Conservation (phyloP, 2,329 filamentous ascomycete species). For the Myriosclerotinia duriaeana region DNA sequence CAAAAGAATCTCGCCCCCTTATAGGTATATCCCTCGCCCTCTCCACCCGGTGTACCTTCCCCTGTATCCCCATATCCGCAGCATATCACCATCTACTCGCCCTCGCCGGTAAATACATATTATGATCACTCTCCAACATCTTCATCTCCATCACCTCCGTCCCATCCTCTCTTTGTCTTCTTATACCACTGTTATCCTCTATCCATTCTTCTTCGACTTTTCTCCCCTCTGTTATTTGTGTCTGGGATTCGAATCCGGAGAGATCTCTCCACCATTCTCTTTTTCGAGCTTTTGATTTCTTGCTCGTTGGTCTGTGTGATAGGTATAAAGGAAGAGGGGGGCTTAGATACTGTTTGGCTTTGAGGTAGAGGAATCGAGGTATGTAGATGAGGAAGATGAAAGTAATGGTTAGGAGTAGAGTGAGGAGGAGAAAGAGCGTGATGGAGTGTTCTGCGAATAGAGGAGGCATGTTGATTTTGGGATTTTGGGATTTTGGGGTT, state of each 20-base stretch:
- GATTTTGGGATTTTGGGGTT: too few relatives aligned
- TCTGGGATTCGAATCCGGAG: not conserved
- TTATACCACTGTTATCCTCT: not conserved
- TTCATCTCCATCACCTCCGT: too few relatives aligned
- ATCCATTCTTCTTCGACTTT: not conserved
- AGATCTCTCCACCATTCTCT: not conserved
- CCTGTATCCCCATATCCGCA: not conserved
- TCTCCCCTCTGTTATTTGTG: too few relatives aligned
- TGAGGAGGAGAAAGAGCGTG: not conserved
- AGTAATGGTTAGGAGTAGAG: not conserved
- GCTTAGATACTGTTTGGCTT: too few relatives aligned
- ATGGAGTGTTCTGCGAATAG: too few relatives aligned
- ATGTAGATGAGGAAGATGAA: not conserved
- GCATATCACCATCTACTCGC: not conserved
- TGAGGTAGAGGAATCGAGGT: not conserved
- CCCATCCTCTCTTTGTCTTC: fast-evolving
- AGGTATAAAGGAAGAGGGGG: not conserved
- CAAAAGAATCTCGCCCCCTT: too few relatives aligned
- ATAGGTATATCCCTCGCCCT: not conserved
- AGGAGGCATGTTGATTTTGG: not conserved
- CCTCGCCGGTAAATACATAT: not conserved
- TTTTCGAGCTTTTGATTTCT: not conserved
- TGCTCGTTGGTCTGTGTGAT: too few relatives aligned
- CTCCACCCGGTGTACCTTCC: not conserved
- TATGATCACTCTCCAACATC: not conserved